These are phyloP conservation scores for Arachnomyces sp. DNA, from an alignment of 2,329 filamentous ascomycete genomes.

Conservation along the genomic window DNA sequence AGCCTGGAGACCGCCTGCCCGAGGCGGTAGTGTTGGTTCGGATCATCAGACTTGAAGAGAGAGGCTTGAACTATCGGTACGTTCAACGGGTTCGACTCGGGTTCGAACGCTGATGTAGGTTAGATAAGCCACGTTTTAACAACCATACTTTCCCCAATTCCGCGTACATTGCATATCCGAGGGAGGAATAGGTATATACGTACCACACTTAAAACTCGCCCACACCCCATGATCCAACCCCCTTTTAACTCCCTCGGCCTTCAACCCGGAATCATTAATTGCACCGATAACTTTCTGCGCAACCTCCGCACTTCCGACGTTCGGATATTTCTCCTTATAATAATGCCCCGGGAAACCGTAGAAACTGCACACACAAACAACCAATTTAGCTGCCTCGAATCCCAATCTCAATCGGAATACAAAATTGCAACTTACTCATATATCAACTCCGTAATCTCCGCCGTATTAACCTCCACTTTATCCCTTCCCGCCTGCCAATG, in stretches of 20 bases:
- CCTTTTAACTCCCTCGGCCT: conserved; percentile 51
- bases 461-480: conserved; percentile 58
- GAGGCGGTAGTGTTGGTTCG: conserved; percentile 58
- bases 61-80: conserved; percentile 68
- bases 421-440: conserved; percentile 49
- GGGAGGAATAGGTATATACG: conserved; percentile 12
- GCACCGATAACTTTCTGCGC: conserved; percentile 51
- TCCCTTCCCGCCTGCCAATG: conserved; percentile 60
- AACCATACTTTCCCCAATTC: background rate
- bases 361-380: conserved; percentile 40
- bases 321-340: conserved; percentile 61
- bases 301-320: conserved; percentile 53
- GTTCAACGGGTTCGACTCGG: conserved; percentile 53
- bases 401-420: conserved; percentile 4
- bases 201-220: conserved; percentile 55
- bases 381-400: background rate
- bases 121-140: background rate
- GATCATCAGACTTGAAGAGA: conserved; percentile 58
- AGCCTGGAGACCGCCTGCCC: conserved; percentile 60
- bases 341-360: conserved; percentile 65
- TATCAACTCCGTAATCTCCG: conserved; percentile 57
- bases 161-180: background rate
- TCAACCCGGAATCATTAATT: conserved; percentile 51
- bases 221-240: conserved; percentile 72
- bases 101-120: conserved; percentile 48